phyloP scores from a whole-genome alignment of 148 eudicot species.

The Limonium bicolor region DNA sequence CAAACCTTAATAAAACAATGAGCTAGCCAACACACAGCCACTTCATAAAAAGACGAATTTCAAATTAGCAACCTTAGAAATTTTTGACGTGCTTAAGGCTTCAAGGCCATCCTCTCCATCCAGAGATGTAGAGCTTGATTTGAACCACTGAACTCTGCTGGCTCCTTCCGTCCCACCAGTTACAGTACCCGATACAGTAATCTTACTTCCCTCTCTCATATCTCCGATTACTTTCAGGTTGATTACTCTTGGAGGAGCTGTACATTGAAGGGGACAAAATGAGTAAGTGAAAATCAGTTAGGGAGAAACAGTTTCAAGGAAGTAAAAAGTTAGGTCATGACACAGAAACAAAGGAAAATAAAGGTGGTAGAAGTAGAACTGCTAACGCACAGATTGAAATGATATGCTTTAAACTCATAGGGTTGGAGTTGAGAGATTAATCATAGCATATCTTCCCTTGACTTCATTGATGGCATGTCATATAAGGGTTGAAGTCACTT shows the following conservation, averaged over 20 bases:
- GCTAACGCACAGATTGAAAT: too few species aligned
- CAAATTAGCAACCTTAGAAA: slow-evolving; percentile 71
- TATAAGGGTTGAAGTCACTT: too few species aligned
- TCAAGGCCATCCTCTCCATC: slow-evolving; percentile 66
- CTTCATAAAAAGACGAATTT: too few species aligned
- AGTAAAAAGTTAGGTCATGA: too few species aligned
- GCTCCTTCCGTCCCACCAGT: slow-evolving; percentile 94
- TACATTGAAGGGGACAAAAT: slow-evolving; percentile 8
- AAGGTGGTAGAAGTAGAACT: too few species aligned
- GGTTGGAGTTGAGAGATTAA: too few species aligned
- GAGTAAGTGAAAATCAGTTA: too few species aligned
- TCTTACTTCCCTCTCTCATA: slow-evolving; percentile 81
- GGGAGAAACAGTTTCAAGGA: too few species aligned
- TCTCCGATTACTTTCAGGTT: slow-evolving; percentile 75
- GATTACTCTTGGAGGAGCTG: slow-evolving; percentile 91
- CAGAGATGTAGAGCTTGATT: slow-evolving; percentile 33
- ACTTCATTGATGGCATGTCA: too few species aligned
- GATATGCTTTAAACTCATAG: too few species aligned
- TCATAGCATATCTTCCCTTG: too few species aligned
- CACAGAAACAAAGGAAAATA: too few species aligned
- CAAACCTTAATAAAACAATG: background rate
- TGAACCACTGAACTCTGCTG: slow-evolving; percentile 99
- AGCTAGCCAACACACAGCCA: background rate
- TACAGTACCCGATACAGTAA: slow-evolving; percentile 72
- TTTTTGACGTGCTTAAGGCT: slow-evolving; percentile 68